Base-by-base conservation (phyloP, 2,329 filamentous ascomycete genomes). In the Immersiporthe knoxdaviesiana region DNA sequence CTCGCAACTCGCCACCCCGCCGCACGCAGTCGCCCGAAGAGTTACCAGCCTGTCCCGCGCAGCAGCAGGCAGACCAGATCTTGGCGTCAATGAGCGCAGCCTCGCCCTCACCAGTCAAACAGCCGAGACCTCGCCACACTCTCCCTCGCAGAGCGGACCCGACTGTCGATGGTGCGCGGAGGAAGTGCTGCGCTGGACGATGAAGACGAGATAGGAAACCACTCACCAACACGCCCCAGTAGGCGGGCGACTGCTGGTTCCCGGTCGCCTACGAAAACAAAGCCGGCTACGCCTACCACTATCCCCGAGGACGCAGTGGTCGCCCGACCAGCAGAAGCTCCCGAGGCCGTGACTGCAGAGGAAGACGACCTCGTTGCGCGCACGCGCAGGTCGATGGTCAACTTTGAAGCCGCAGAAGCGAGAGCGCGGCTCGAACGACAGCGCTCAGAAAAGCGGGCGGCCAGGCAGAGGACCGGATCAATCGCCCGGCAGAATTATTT, bases 141-240 rank as follows among this genome's bases (percentile, higher is more conserved):
- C 11, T 90, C 90, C 0, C 84, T 96, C 0, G 86, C 91, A 4
- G 93, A 97, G 76, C 90, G 94, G 62, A 97, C 94, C 0, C 88
- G 92, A 24, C 84, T 93, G 66, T 94, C 92, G 24, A 95, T 97
- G 89, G 88, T 90, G 0, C 84, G 89, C 3, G 82, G 87, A 61
- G 85, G 88, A 1, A 79, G 78, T 21, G 75, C 73, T 4, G 62
- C 62, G 24, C 37, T 65, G 27, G 72, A 76, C 44, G 72, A 75
- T 12, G 67, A 72, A 1, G 72, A 74, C 16, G 72, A 75, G n/a
- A 18, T 47, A 2, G 65, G 18, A 1, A 37, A 59, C 4, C 37
- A 30, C 14, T 59, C 61, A 3, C 61, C 56, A 1, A 60, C 47
- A 30, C 64, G 67, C 11, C 56, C 37, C 10, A 44, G 67, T 14